Evolutionary conservation across 1,284 basidiomycete genomes (phyloP), one percentile per base, ranked within the genome.

Genomic region (Cystobasidium pallidum): DNA sequence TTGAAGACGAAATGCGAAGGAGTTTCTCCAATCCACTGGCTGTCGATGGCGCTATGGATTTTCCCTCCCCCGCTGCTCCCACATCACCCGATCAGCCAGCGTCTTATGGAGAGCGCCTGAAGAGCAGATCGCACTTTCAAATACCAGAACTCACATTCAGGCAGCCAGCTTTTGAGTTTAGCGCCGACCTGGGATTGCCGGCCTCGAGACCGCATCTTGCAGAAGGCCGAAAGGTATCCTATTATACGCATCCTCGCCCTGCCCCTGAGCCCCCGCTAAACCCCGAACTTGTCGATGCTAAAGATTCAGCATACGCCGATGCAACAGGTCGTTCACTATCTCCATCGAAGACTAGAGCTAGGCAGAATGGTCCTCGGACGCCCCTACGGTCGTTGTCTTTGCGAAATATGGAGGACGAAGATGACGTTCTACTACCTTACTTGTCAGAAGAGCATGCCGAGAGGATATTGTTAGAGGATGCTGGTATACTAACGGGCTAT

Each of bases 1-100:
- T 67, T 45, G 66, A 67, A 43, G 66, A 67, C n/a, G 66, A 67
- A 28, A 67, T 58, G 52, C 30, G 66, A 19, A 55, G 51, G 15
- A 67, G 66, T 26, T 58, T 43, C 19, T 57, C 66, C 3, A 67
- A 67, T 30, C 66, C 66, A 2, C 66, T 34, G 4, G 30, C 26
- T 19, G 39, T 67, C 19, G 66, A 67, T 47, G 66, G 66, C 4
- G 41, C 55, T n/a, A 67, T 67, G 66, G 66, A 67, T 24, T 47
- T 67, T 45, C 32, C 34, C 30, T 43, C 43, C 17, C 66, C 64
- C 24, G 8, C 39, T 8, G 39, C 15, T n/a, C 28, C 34, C 17
- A 19, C 24, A 13, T 67, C 39, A 10, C 41, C 43, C 15, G 36
- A 19, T 2, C n/a, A 63, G 28, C 17, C 61, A 7, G 30, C 51